Evolutionary conservation across 768 basidiomycete species (phyloP).

Genomic region (Amanita pallidorosea): DNA sequence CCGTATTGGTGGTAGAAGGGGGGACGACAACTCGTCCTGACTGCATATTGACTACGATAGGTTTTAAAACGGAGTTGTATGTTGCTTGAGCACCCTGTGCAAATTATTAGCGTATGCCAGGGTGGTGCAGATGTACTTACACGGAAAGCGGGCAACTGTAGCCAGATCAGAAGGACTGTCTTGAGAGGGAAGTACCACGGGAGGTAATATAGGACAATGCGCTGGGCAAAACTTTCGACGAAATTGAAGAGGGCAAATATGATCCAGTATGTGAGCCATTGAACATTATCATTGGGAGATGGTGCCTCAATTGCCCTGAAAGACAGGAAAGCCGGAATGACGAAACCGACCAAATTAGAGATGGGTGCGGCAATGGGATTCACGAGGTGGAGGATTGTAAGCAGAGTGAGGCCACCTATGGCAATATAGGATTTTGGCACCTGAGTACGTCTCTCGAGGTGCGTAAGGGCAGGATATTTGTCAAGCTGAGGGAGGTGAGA

Average conservation of each 20-base stretch:
- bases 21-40: conserved; percentile 30
- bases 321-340: conserved; percentile 88
- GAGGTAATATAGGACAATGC: conserved; percentile 80
- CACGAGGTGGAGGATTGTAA: conserved; percentile 70
- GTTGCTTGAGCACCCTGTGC: conserved; percentile 76
- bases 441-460: conserved; percentile 82
- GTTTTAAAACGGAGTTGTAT: conserved; percentile 71
- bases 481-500: conserved; percentile 37
- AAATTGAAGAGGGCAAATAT: conserved; percentile 93
- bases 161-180: conserved; percentile 85
- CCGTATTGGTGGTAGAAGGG: conserved; percentile 42
- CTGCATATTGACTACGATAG: conserved; percentile 59
- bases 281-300: conserved; percentile 74
- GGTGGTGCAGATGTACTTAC: conserved; percentile 38
- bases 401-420: conserved; percentile 56
- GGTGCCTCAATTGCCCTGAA: conserved; percentile 89
- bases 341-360: conserved; percentile 94
- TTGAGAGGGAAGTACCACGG: conserved; percentile 95
- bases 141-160: conserved; percentile 77
- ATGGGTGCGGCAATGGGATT: conserved; percentile 88
- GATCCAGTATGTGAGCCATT: conserved; percentile 98
- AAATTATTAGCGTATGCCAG: conserved; percentile 7
- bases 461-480: conserved; percentile 80
- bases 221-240: conserved; percentile 76
- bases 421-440: conserved; percentile 90